Percentiles rank a stretch among this genome's conserved stretches.
These are phyloP conservation scores for Wickerhamiella kazuoi DNA, from an alignment of 805 yeast genomes.

Conservation along the genomic window DNA sequence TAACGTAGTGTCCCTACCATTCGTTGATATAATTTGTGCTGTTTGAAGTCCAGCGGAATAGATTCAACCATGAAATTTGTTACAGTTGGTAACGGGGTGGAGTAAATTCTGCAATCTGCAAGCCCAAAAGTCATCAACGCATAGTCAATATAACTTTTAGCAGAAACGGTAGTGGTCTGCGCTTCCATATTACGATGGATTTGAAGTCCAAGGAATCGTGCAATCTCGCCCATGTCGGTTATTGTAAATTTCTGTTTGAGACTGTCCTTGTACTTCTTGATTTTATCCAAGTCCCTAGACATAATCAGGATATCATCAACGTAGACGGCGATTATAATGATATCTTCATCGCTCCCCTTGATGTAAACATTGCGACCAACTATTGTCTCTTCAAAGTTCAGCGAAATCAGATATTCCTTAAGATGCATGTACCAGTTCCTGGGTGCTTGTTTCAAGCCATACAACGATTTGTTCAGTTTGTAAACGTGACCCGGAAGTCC, in stretches of 20 bases:
- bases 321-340: neutral
- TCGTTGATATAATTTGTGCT: neutral
- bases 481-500: neutral
- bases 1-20: neutral
- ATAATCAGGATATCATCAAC: neutral
- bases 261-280: neutral
- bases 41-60: neutral
- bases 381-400: neutral
- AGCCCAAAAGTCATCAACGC: neutral
- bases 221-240: neutral
- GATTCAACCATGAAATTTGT: neutral
- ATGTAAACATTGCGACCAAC: neutral
- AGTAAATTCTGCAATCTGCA: neutral
- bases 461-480: neutral
- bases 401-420: neutral
- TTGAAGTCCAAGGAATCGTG: neutral
- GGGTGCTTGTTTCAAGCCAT: neutral
- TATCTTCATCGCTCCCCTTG: no score
- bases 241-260: neutral
- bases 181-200: neutral
- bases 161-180: neutral
- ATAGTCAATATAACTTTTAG: neutral
- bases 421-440: neutral
- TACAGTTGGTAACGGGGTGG: neutral
- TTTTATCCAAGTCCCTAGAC: neutral